A percentile compares a stretch with the other conserved stretches of the same genome.
Conservation (phyloP, 164 flowering plant species). For the Vitis cinerea region DNA sequence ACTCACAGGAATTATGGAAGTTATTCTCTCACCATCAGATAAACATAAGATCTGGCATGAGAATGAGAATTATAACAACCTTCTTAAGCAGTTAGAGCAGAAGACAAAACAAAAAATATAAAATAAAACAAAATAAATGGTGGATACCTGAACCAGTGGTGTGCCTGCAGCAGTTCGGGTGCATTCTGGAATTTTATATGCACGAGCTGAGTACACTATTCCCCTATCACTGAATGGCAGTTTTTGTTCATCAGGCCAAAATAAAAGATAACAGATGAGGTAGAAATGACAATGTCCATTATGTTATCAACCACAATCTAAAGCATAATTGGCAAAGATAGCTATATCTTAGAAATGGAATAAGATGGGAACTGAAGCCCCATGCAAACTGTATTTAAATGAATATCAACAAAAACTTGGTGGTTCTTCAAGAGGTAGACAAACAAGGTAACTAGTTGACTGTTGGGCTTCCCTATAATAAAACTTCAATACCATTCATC, state of each 20-base stretch:
- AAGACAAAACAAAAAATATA: neutral
- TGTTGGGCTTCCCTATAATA: too few species aligned
- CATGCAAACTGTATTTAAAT: too few species aligned
- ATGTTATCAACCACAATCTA: too few species aligned
- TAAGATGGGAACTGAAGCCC: too few species aligned
- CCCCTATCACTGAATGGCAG: constrained; percentile 75
- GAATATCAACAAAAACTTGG: too few species aligned
- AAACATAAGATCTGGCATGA: constrained; percentile 72
- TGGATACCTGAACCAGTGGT: constrained; percentile 79
- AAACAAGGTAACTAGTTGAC: too few species aligned
- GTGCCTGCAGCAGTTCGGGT: constrained; percentile 89
- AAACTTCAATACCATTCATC: too few species aligned
- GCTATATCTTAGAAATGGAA: too few species aligned
- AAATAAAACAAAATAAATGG: neutral
- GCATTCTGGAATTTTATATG: constrained; percentile 93
- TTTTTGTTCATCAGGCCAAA: neutral
- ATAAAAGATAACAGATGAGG: neutral
- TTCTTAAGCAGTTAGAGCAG: neutral
- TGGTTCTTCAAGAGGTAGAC: too few species aligned
- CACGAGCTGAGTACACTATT: constrained; percentile 87
- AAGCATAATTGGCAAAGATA: too few species aligned
- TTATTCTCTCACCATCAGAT: constrained; percentile 91
- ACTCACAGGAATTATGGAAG: constrained; percentile 90
- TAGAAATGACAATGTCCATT: too few species aligned
- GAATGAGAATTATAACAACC: constrained; percentile 6